Conservation (phyloP, 805 yeast species). For the Wickerhamiella vanderwaltii region DNA sequence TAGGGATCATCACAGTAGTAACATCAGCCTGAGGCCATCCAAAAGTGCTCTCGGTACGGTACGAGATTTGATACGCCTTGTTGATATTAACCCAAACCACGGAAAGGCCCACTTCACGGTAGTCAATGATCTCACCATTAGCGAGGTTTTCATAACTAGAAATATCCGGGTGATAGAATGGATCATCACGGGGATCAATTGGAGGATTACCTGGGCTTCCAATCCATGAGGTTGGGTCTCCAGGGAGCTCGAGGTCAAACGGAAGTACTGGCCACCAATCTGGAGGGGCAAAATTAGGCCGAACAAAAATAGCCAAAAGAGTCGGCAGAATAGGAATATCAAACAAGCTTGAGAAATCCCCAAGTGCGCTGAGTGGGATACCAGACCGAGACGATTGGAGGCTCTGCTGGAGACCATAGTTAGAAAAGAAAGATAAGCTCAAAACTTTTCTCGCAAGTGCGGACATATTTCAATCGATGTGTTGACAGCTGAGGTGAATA, state of each 20-base stretch:
- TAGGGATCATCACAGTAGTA: constrained; percentile 16
- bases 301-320: constrained; percentile 23
- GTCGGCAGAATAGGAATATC: constrained; percentile 24
- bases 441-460: no score
- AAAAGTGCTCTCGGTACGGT: constrained; percentile 13
- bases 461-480: no score
- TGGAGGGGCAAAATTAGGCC: constrained; percentile 6
- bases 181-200: constrained; percentile 12
- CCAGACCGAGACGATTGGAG: no score
- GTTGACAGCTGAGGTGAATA: no score
- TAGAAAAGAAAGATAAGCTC: no score
- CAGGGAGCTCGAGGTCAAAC: neutral
- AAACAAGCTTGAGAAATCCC: constrained; percentile 5
- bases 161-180: constrained; percentile 12
- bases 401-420: no score
- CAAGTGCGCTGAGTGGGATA: no score
- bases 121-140: constrained; percentile 13
- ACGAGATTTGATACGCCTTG: constrained; percentile 14
- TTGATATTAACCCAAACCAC: constrained; percentile 7
- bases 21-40: constrained; percentile 14
- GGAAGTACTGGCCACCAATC: constrained; percentile 5
- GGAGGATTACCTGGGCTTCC: constrained; percentile 3
- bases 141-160: neutral
- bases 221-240: constrained; percentile 11
- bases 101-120: constrained; percentile 13